Evolutionary conservation across 2,329 filamentous ascomycete species (phyloP), one percentile per base, ranked within the genome.

Genomic region (Cladosporium velox): DNA sequence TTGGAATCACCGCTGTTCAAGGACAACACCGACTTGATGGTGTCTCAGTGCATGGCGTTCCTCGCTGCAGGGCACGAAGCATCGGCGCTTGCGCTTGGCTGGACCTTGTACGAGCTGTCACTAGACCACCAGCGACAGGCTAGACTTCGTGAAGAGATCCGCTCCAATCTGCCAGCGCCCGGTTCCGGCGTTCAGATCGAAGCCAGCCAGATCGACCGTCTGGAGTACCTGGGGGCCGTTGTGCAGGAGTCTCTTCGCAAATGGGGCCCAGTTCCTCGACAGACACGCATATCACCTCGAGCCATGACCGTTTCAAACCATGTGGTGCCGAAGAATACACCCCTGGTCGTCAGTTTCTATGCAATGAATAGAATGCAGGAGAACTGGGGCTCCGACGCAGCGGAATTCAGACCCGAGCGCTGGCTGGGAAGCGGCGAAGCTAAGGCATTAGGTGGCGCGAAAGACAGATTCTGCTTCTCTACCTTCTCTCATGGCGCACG

Each of bases 31-130:
- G 74, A 79, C 7, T 77, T 80, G 12, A 72, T 87, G 15, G 81
- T 82, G 1, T 82, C 85, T 68, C 84, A 86, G 65, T 77, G 86
- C 0, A 72, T 87, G 30, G 87, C 85, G 0, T 86, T 85, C 69
- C 71, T 87, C 4, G 84, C 83, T 6, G 83, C 83, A 21, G 84
- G 70, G 18, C 91, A 94, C 76, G 91, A 93, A 78, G 93, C 91
- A 1, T 93, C 91, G 0, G 87, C 91, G 1, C 84, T 88, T 1
- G 84, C 91, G 24, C 82, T 94, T 74, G 90, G 88, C 14, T 94
- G 90, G 90, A 86, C 88, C 4, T 77, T 88, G 4, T 91, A 92
- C 72, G 80, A 89, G 41, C 84, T 95, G n/a, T 86, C 86, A 71
- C 82, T 83, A 24, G 78, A 92, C 71, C 88, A 86, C 0, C 82